Base-by-base conservation (phyloP, 768 basidiomycete genomes). In the Candolleomyces aberdarensis region DNA sequence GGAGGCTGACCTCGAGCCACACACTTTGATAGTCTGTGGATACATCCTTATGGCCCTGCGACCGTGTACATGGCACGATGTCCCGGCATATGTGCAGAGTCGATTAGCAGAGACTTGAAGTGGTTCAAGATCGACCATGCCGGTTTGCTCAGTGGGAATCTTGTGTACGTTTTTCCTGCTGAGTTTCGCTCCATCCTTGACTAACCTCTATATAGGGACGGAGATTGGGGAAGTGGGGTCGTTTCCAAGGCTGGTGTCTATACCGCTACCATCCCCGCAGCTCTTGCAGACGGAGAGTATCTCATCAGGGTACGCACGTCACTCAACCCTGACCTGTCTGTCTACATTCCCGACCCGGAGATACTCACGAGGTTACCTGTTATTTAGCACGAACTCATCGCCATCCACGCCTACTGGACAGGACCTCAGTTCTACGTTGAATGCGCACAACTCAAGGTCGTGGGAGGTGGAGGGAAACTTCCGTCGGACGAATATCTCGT, bases 71-170 rank as follows among this genome's bases (percentile, higher is more conserved):
- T 77, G 70, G 73, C 76, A 29, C 69, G 70, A 26, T 75, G 76
- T 66, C 65, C 69, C 4, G 69, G 72, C 15, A 41, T 68, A 5
- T 75, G 76, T 65, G 64, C 70, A 1, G 69, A 70, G 8, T 68
- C 63, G 32, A 74, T 73, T 65, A 71, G 71, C 60, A 69, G 66
- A 57, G 65, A 53, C 46, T 67, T 77, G 46, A 61, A 66, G 51
- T 77, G 76, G 76, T 77, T 77, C 68, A 77, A 77, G 70, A 77
- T 77, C 58, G 67, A 70, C 14, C 57, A 75, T 26, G 68, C 68
- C 9, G 74, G 60, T 15, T 41, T 61, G 57, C 17, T 61, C 44
- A 36, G 51, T 40, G 60, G 60, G 26, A 57, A 49, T 32, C 15
- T 61, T 22, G 47, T 61, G 60, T 61, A 56, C 13, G 60, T 40